Evolutionary conservation across 2,329 filamentous ascomycete genomes (phyloP).

Genomic region (Pseudogymnoascus sp.): DNA sequence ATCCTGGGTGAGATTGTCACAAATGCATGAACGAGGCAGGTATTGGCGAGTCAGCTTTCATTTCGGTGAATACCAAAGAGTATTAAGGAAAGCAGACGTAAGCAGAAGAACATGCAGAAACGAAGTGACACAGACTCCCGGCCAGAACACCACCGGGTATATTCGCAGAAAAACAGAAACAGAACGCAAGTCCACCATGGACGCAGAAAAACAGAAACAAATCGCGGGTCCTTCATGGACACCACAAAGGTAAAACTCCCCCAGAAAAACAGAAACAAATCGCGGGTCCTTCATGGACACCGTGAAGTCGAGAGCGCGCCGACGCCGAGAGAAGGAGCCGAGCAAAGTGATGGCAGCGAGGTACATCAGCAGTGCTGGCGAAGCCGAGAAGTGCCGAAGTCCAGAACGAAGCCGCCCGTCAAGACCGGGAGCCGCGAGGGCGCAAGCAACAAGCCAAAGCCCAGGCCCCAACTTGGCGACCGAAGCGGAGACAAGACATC

Average conservation of each 20-base stretch:
- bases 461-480: neutral
- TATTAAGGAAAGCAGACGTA: neutral
- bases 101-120: neutral
- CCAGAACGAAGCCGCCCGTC: neutral
- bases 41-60: neutral
- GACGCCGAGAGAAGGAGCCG: neutral
- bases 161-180: neutral
- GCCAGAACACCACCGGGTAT: neutral
- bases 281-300: neutral
- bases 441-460: conserved; percentile 1
- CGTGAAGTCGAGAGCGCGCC: neutral
- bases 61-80: neutral
- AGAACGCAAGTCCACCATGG: neutral
- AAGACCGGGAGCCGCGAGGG: neutral
- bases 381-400: neutral
- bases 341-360: conserved; percentile 3
- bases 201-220: neutral
- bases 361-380: neutral
- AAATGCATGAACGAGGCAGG: neutral
- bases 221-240: neutral
- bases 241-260: neutral
- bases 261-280: neutral
- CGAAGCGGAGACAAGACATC: neutral
- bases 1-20: neutral
- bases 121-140: neutral